Evolutionary conservation across 2,329 filamentous ascomycete genomes (phyloP), one percentile per base, ranked within the genome.

Genomic region (Hirsutella rhossiliensis): DNA sequence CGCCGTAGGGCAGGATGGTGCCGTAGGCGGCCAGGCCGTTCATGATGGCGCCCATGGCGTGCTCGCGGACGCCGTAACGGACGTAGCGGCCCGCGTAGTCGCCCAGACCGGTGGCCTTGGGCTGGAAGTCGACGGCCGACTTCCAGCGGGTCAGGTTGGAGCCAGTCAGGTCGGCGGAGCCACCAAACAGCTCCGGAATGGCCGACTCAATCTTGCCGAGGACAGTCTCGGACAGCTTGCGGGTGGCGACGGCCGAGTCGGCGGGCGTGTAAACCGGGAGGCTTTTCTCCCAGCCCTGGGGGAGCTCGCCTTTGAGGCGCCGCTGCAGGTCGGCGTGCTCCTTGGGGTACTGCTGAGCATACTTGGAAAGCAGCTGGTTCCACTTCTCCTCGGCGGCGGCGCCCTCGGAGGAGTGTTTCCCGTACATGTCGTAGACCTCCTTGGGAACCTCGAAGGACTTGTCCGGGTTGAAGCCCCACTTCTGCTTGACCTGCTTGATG

Each of bases 101-200:
- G 62, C 92, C 92, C 57, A 98, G 84, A 51, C 84, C 84, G 52
- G 79, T 82, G 58, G 78, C 74, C 47, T 87, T 86, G 52, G 89
- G 87, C 76, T 98, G 92, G 82, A 98, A 97, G 75, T 98, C 92
- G 54, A 90, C 80, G 45, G 92, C 90, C 44, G 80, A 78, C 84
- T 97, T 98, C 88, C 89, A 96, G 65, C 89, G 82, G 56, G 92
- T 98, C 74, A 97, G 83, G 80, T 98, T 98, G 64, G 92, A 97
- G 62, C 87, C 87, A 64, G 92, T 98, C 76, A 98, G 69, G 76
- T 98, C 92, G 57, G 92, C 92, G 52, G 92, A 98, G 58, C 92
- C 92, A 64, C 90, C 94, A 49, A 98, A 68, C 47, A 98, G 82
- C 70, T 97, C 92, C 54, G 92, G 92, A 44, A 98, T 63, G 53